Evolutionary conservation across 495 filamentous ascomycete species (phyloP).

Genomic region (Hyaloscypha bicolor): DNA sequence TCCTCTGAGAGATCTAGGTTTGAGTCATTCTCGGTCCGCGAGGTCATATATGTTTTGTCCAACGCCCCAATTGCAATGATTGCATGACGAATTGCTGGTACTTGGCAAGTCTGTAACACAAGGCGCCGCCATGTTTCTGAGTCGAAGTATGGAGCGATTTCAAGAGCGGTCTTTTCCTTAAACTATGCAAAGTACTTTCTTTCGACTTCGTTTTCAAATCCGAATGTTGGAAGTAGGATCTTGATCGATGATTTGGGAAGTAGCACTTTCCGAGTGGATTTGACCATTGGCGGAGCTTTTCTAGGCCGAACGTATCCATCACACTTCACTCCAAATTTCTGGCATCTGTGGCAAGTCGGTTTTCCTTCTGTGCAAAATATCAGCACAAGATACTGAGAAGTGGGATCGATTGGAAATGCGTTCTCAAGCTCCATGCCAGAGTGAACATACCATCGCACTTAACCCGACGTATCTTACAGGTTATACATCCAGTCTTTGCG

Average conservation of each 20-base stretch:
- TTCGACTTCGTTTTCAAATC: neutral
- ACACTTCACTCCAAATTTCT: neutral
- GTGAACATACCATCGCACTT: slow-evolving; percentile 2
- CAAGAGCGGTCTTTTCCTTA: neutral
- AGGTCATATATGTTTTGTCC: neutral
- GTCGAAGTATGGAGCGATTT: neutral
- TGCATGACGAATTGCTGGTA: neutral
- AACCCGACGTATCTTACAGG: neutral
- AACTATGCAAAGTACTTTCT: neutral
- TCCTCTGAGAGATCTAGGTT: neutral
- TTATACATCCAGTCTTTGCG: neutral
- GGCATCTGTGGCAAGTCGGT: neutral
- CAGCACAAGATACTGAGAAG: neutral
- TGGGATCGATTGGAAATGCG: neutral
- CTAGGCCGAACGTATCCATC: neutral
- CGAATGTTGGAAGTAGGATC: neutral
- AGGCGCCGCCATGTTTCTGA: neutral
- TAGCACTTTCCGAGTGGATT: neutral
- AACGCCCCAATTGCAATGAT: neutral
- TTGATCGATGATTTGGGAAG: neutral
- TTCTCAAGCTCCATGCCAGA: neutral
- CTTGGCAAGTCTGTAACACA: neutral
- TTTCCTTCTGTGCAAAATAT: neutral
- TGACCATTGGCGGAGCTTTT: neutral
- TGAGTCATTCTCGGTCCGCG: neutral